phyloP scores from a whole-genome alignment of 2,329 filamentous ascomycete species.

The Sporothrix brasiliensis region DNA sequence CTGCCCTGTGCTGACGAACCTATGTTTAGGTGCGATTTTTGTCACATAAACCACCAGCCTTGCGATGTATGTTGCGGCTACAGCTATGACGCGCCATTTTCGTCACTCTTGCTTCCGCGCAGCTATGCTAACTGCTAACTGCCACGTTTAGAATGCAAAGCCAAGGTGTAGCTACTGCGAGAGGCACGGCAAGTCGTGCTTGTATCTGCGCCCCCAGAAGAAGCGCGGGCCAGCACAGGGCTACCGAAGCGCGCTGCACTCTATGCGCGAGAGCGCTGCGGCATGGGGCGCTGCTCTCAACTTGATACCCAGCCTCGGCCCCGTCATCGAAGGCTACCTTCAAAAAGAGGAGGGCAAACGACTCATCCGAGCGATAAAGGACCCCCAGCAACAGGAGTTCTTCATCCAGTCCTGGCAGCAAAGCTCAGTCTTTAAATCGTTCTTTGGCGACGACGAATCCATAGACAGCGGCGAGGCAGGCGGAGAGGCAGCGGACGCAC shows the following conservation, averaged over 20 bases:
- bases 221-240: conserved; percentile 47
- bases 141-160: conserved; percentile 43
- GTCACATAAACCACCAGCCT: conserved; percentile 53
- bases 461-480: background rate
- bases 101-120: too few relatives aligned
- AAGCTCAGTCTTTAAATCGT: conserved; percentile 43
- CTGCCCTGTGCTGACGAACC: background rate
- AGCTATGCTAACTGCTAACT: conserved; percentile 18
- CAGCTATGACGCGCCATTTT: too few relatives aligned
- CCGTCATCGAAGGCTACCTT: conserved; percentile 45
- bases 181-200: conserved; percentile 45
- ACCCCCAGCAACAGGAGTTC: conserved; percentile 45
- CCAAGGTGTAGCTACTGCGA: conserved; percentile 53
- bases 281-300: conserved; percentile 46
- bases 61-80: conserved; percentile 44
- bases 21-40: conserved; percentile 50
- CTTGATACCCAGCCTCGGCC: conserved; percentile 44
- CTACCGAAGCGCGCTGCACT: conserved; percentile 46
- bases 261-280: conserved; percentile 46
- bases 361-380: conserved; percentile 43
- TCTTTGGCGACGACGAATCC: conserved; percentile 40
- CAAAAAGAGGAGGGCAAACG: conserved; percentile 40
- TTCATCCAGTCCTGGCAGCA: conserved; percentile 45
- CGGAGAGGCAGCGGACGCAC: background rate
- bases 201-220: conserved; percentile 47